A percentile compares a stretch with the other conserved stretches of the same genome.
These are phyloP conservation scores for Podospora appendiculata DNA, from an alignment of 495 filamentous ascomycete species.

Conservation along the genomic window DNA sequence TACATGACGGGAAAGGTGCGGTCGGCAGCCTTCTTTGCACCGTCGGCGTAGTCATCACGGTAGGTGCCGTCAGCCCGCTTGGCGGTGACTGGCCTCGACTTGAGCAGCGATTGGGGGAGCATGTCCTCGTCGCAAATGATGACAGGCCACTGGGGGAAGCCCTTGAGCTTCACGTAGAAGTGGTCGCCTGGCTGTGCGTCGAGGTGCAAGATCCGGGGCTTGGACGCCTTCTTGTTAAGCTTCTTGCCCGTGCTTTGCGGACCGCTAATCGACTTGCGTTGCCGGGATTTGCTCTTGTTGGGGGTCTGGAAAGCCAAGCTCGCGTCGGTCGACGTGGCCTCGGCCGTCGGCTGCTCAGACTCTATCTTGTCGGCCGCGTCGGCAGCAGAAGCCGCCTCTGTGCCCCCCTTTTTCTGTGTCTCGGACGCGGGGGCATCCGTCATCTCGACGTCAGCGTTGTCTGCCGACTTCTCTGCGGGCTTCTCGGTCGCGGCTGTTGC, in stretches of 20 bases:
- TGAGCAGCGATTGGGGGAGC: constrained; percentile 65
- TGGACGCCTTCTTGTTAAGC: constrained; percentile 76
- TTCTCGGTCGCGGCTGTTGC: constrained; percentile 3
- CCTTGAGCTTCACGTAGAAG: constrained; percentile 80
- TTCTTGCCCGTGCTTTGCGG: constrained; percentile 69
- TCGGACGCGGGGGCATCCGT: constrained; percentile 17
- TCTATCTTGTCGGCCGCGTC: constrained; percentile 18
- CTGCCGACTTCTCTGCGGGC: constrained; percentile 13
- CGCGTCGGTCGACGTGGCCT: neutral
- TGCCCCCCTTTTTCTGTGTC: too few relatives aligned
- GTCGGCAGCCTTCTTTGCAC: constrained; percentile 71
- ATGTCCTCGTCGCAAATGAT: constrained; percentile 90
- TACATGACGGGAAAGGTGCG: constrained; percentile 92
- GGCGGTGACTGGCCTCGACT: constrained; percentile 71
- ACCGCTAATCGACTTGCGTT: constrained; percentile 61
- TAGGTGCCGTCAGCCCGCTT: constrained; percentile 72
- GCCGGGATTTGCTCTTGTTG: constrained; percentile 37
- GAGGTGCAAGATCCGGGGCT: constrained; percentile 58
- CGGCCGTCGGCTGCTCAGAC: constrained; percentile 5
- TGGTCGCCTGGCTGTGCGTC: constrained; percentile 79
- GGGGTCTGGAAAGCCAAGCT: constrained; percentile 8
- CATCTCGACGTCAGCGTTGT: constrained; percentile 31
- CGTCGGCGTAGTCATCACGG: constrained; percentile 74
- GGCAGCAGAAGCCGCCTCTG: constrained; percentile 11
- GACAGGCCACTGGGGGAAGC: constrained; percentile 83